phyloP scores from a whole-genome alignment of 805 yeast genomes.

The Lipomyces yamanashiensis region DNA sequence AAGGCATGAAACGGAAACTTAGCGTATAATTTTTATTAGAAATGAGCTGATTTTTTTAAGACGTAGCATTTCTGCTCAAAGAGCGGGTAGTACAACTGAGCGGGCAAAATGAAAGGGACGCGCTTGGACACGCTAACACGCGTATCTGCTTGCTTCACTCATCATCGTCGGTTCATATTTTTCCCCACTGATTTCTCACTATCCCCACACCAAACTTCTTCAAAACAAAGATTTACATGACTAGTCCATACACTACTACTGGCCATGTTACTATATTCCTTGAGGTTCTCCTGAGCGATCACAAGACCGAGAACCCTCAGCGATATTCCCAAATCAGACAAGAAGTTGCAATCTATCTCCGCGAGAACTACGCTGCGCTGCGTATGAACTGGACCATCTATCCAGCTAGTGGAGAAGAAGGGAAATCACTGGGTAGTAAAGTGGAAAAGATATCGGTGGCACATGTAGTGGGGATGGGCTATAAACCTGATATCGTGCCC shows the following conservation, averaged over 20 bases:
- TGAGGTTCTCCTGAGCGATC: slow-evolving; percentile 19
- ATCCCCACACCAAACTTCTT: neutral
- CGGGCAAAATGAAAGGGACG: neutral
- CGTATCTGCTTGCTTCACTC: too few relatives aligned
- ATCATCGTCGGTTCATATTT: too few relatives aligned
- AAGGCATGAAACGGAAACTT: too few relatives aligned
- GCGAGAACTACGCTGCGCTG: slow-evolving; percentile 29
- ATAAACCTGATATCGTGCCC: slow-evolving; percentile 18
- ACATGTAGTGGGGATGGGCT: slow-evolving; percentile 25
- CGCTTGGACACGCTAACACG: neutral
- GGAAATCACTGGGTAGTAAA: neutral
- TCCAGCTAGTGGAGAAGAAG: slow-evolving; percentile 15
- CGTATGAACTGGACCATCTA: slow-evolving; percentile 20
- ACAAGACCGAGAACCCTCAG: neutral
- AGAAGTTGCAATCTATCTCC: slow-evolving; percentile 14
- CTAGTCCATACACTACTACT: neutral
- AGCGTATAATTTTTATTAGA: too few relatives aligned
- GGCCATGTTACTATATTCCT: slow-evolving; percentile 13
- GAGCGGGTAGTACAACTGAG: too few relatives aligned
- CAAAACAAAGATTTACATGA: too few relatives aligned
- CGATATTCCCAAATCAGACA: slow-evolving; percentile 9
- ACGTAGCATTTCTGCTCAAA: too few relatives aligned
- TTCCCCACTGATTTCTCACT: neutral
- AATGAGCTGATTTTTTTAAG: too few relatives aligned
- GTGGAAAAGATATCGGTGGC: slow-evolving; percentile 29